A percentile compares a stretch with the other conserved stretches of the same genome.
These are phyloP conservation scores for Colletotrichum tanaceti DNA, from an alignment of 2,329 filamentous ascomycete genomes.

Conservation along the genomic window DNA sequence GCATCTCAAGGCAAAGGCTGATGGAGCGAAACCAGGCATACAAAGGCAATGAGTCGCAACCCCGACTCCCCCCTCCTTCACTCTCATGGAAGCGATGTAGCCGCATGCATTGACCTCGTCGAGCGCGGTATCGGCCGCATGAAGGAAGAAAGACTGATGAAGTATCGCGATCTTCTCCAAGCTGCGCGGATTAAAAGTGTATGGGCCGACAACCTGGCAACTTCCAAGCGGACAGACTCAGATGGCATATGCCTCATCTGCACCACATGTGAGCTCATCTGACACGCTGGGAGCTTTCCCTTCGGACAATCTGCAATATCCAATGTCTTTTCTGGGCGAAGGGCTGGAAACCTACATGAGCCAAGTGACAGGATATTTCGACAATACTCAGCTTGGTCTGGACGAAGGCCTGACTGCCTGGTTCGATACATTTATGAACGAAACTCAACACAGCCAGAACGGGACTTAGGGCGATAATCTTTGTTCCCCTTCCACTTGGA, in stretches of 20 bases:
- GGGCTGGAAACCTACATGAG: conserved; percentile 39
- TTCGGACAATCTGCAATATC: conserved; percentile 9
- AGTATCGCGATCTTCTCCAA: conserved; percentile 36
- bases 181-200: conserved; percentile 40
- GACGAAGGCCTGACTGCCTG: conserved; percentile 40
- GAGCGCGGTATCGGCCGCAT: conserved; percentile 28
- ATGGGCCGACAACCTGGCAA: conserved; percentile 20
- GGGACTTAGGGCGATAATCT: neutral
- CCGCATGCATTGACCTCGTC: conserved; percentile 37
- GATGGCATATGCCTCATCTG: neutral
- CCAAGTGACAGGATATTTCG: conserved; percentile 40
- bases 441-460: conserved; percentile 23
- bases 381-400: conserved; percentile 30
- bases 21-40: conserved; percentile 16
- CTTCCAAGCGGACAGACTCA: conserved; percentile 2
- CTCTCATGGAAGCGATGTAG: conserved; percentile 36
- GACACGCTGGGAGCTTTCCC: conserved; percentile 8
- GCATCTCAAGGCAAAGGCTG: neutral
- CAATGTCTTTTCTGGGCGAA: conserved; percentile 30
- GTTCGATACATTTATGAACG: conserved; percentile 40
- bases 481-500: neutral
- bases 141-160: conserved; percentile 17
- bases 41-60: conserved; percentile 13
- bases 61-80: conserved; percentile 11
- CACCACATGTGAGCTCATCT: conserved; percentile 7